These are phyloP conservation scores for Zalaria sp. DNA, from an alignment of 2,329 filamentous ascomycete genomes.

Conservation along the genomic window DNA sequence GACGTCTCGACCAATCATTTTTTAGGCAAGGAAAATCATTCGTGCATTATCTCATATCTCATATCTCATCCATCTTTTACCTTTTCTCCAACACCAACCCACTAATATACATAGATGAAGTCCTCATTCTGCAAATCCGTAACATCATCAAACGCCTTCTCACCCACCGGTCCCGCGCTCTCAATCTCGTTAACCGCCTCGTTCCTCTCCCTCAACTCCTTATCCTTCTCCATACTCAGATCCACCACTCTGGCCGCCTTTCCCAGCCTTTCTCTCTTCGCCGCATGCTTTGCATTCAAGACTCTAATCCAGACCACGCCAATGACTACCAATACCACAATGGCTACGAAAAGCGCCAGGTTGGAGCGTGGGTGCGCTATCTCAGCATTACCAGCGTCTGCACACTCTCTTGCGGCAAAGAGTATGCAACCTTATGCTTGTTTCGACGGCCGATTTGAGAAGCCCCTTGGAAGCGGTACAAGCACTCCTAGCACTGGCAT, in stretches of 20 bases:
- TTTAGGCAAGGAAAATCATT: no score
- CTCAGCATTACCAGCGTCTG: not conserved
- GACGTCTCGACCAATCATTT: no score
- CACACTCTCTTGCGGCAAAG: not conserved
- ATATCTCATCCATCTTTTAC: no score
- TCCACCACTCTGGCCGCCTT: constrained; percentile 47
- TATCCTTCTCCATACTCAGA: constrained; percentile 40
- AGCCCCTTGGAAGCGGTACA: not conserved
- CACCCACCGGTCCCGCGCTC: constrained; percentile 18
- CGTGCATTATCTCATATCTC: no score
- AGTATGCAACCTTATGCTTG: not conserved
- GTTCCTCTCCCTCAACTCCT: constrained; percentile 25
- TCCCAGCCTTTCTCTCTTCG: constrained; percentile 40
- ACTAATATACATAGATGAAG: constrained; percentile 44
- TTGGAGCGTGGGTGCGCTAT: no score
- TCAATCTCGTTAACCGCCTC: constrained; percentile 16
- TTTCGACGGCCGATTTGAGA: not conserved
- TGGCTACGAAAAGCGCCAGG: constrained; percentile 44
- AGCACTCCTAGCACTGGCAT: not conserved
- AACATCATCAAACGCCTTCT: constrained; percentile 42
- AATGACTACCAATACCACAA: constrained; percentile 37
- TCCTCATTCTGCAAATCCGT: constrained; percentile 50
- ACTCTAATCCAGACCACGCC: constrained; percentile 34
- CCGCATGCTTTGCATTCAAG: constrained; percentile 42
- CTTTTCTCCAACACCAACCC: no score